Conservation (phyloP, 78 protist species). For the Speleostelium caveatum region DNA sequence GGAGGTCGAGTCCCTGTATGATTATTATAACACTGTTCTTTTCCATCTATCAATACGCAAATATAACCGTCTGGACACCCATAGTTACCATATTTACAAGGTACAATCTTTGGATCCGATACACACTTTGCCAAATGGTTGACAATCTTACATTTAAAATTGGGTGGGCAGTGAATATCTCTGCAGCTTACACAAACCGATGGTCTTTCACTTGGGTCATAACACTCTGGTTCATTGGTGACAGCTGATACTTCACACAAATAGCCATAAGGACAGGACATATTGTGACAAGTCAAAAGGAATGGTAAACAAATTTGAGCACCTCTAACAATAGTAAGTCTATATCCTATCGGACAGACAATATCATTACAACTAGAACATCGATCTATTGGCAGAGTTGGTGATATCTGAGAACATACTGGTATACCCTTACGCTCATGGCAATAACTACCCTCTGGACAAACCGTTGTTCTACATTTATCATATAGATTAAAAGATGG, state of each 20-base stretch:
- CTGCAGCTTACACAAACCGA: not conserved
- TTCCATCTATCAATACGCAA: constrained; percentile 1
- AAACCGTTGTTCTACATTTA: not conserved
- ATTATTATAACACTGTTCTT: not conserved
- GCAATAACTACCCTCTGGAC: not conserved
- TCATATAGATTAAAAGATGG: too few species aligned
- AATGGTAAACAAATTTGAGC: not conserved
- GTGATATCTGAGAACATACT: not conserved
- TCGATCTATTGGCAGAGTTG: too few species aligned
- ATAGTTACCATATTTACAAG: not conserved
- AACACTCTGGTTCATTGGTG: not conserved
- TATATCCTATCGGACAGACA: constrained; percentile 20
- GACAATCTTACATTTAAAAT: not conserved
- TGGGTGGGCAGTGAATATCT: not conserved
- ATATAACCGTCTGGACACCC: not conserved
- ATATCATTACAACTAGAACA: not conserved
- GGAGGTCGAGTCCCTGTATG: not conserved
- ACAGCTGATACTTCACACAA: not conserved
- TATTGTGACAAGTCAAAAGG: not conserved
- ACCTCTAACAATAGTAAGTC: not conserved
- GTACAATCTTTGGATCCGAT: not conserved
- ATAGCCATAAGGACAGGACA: constrained; percentile 11
- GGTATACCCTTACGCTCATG: not conserved
- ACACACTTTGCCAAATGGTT: not conserved
- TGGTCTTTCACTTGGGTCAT: not conserved